phyloP scores from a whole-genome alignment of 2,329 filamentous ascomycete genomes.

The Neophaeococcomyces mojaviensis region DNA sequence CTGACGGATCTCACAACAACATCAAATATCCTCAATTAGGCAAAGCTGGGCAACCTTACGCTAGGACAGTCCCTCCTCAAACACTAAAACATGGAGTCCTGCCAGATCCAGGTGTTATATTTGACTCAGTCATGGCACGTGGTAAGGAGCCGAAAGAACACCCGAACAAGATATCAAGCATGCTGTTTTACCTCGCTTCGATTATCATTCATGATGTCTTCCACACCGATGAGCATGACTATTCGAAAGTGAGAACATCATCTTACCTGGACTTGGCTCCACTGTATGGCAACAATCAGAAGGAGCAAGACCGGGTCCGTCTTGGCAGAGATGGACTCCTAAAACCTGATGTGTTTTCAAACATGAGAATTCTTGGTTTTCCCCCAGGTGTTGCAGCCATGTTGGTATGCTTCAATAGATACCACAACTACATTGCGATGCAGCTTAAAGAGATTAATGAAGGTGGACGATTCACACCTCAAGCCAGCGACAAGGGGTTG shows the following conservation, averaged over 20 bases:
- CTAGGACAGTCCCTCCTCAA: constrained; percentile 50
- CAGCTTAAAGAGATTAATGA: constrained; percentile 58
- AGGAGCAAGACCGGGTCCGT: constrained; percentile 53
- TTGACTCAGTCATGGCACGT: constrained; percentile 59
- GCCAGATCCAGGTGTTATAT: constrained; percentile 56
- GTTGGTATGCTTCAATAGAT: constrained; percentile 56
- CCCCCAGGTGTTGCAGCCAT: constrained; percentile 57
- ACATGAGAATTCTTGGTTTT: constrained; percentile 54
- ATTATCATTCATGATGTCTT: constrained; percentile 56
- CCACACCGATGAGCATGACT: constrained; percentile 54
- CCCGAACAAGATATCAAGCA: constrained; percentile 59
- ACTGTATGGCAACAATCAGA: constrained; percentile 57
- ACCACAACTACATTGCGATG: constrained; percentile 59
- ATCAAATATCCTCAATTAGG: constrained; percentile 55
- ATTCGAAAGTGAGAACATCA: constrained; percentile 56
- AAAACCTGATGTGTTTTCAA: constrained; percentile 60
- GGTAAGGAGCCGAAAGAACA: constrained; percentile 45
- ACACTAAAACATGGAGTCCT: constrained; percentile 49
- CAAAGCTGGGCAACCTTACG: constrained; percentile 55
- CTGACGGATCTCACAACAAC: constrained; percentile 36
- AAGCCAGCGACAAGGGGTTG: constrained; percentile 18
- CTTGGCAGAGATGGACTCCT: constrained; percentile 55
- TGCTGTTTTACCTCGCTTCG: constrained; percentile 63
- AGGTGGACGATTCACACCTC: constrained; percentile 42
- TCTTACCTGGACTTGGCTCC: constrained; percentile 65